phyloP scores from a whole-genome alignment of 768 basidiomycete species.

The Pleurotus ostreatus region DNA sequence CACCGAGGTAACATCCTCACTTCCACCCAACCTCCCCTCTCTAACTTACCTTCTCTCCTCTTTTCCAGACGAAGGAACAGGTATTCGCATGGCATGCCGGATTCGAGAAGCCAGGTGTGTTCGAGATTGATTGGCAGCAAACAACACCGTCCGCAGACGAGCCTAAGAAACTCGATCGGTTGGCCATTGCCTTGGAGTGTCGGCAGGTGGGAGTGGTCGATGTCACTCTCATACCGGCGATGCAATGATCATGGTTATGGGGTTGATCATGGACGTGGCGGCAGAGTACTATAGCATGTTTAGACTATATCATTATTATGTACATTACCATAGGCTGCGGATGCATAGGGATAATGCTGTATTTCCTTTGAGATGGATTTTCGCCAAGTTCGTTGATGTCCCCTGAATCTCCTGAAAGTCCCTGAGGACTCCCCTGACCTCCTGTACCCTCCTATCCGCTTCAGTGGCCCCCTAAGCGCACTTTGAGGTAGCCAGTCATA shows the following conservation, averaged over 20 bases:
- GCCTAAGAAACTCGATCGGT: constrained; percentile 46
- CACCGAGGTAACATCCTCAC: constrained; percentile 47
- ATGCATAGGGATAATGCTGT: constrained; percentile 1
- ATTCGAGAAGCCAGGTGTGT: constrained; percentile 57
- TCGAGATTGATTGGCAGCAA: constrained; percentile 74
- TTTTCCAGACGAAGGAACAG: constrained; percentile 38
- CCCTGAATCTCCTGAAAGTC: not conserved
- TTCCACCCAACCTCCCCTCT: constrained; percentile 1
- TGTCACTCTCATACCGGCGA: constrained; percentile 41
- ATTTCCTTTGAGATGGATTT: not conserved
- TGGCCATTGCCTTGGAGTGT: constrained; percentile 69
- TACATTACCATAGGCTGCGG: not conserved
- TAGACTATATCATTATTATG: constrained; percentile 5
- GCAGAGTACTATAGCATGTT: constrained; percentile 3
- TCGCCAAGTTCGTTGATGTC: not conserved
- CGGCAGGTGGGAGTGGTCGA: constrained; percentile 68
- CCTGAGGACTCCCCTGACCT: not conserved
- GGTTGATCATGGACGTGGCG: not conserved
- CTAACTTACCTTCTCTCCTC: constrained; percentile 9
- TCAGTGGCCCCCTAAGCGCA: no score
- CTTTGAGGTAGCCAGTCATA: no score
- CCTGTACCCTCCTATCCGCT: not conserved
- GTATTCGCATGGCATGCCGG: constrained; percentile 65
- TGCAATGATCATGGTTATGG: constrained; percentile 10
- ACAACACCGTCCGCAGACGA: constrained; percentile 21